phyloP scores from a whole-genome alignment of 805 yeast genomes.

The Saccharomyces eubayanus region DNA sequence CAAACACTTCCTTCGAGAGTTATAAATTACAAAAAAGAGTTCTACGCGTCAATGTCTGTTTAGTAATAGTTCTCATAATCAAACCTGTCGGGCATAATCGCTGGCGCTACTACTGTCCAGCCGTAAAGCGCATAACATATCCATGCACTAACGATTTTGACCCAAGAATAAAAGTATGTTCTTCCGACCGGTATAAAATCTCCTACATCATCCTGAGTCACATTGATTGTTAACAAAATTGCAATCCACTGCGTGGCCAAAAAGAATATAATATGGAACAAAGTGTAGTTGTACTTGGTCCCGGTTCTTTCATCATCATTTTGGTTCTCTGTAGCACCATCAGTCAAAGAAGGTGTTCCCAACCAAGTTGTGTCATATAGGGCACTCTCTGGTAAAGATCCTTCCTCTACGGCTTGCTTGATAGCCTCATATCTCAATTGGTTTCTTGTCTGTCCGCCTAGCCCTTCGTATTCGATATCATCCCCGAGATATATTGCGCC shows the following conservation, averaged over 20 bases:
- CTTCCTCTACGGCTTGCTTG: constrained; percentile 91
- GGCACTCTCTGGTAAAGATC: constrained; percentile 90
- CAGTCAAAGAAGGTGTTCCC: constrained; percentile 28
- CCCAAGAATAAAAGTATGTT: constrained; percentile 92
- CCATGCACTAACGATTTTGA: constrained; percentile 88
- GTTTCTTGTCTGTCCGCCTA: constrained; percentile 38
- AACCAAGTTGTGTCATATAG: constrained; percentile 63
- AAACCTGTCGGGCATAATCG: constrained; percentile 83
- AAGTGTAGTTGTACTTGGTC: constrained; percentile 74
- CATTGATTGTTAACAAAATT: constrained; percentile 84
- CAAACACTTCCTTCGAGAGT: too few species aligned
- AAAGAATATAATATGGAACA: constrained; percentile 87
- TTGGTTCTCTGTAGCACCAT: constrained; percentile 26
- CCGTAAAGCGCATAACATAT: constrained; percentile 75
- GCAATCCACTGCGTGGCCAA: constrained; percentile 97
- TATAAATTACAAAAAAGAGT: background rate
- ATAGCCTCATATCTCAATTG: constrained; percentile 83
- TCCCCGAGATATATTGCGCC: constrained; percentile 29
- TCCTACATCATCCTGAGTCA: constrained; percentile 71
- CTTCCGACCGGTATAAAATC: constrained; percentile 95
- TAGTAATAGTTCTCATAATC: constrained; percentile 27
- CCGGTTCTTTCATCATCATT: constrained; percentile 52
- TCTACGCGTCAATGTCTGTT: background rate
- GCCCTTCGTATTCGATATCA: constrained; percentile 37
- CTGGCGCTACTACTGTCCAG: constrained; percentile 91